Evolutionary conservation across 2,329 filamentous ascomycete genomes (phyloP), one percentile per base, ranked within the genome.

Genomic region (Xylariomycetidae sp.): DNA sequence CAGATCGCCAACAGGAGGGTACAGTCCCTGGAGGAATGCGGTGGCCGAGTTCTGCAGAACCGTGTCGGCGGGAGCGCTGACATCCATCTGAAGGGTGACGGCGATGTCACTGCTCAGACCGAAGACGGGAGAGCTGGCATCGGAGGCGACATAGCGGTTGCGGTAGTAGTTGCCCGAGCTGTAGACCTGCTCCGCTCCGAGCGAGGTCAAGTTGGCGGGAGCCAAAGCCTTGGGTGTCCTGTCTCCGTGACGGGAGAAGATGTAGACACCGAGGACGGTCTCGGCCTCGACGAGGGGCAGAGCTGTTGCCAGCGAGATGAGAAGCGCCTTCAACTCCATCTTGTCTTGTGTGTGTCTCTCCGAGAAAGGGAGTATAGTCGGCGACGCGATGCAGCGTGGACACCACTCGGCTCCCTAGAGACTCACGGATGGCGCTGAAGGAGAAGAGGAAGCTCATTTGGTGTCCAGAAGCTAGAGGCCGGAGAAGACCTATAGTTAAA

Each of bases 201-300:
- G 72, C 39, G 82, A 72, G 10, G 89, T 95, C 56, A 95, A 63
- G 45, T 73, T 72, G 18, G 85, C 77, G 10, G 83, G 82, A 28
- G 78, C 68, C 42, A 76, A 77, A 13, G 76, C 68, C 65, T 94
- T 95, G 43, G 85, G 65, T 1, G 87, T 90, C 35, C 89, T 79
- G 60, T 95, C 89, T 37, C 89, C 89, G 64, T 95, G 89, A 28
- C 89, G 83, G 48, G 86, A 79, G 68, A 93, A 94, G 60, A 95
- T 79, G 60, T 89, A 92, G 28, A 82, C 79, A 32, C 87, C 88
- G 12, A 94, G 70, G 18, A 92, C 69, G 1, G 79, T 84, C 64
- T 93, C 85, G 14, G 63, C 63, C 29, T 41, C 47, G 28, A 39
- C 47, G 23, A 62, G 48, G n/a, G 58, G 52, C 29, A 63, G 40